phyloP scores from a whole-genome alignment of 257 asterid species.

The Ballota nigra region DNA sequence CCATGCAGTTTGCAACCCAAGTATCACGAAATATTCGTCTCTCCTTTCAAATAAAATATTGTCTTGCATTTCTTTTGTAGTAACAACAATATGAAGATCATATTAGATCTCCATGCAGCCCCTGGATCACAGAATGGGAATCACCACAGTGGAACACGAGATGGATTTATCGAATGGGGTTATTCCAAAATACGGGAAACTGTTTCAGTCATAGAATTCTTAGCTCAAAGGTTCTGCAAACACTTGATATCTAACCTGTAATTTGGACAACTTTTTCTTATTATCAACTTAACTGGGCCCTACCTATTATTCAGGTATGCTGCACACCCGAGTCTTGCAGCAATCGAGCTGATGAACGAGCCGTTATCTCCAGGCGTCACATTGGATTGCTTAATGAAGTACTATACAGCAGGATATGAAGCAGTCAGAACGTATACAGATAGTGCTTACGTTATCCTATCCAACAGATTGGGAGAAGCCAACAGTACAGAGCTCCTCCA shows the following conservation, averaged over 20 bases:
- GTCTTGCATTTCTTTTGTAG: constrained; percentile 18
- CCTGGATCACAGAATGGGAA: constrained; percentile 58
- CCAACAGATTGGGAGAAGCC: constrained; percentile 47
- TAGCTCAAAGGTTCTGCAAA: constrained; percentile 35
- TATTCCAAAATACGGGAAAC: constrained; percentile 38
- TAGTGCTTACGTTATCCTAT: constrained; percentile 39
- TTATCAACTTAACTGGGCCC: background rate
- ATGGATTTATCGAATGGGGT: constrained; percentile 50
- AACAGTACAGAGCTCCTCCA: constrained; percentile 39
- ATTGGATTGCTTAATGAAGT: constrained; percentile 30
- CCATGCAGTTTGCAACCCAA: background rate
- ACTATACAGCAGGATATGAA: constrained; percentile 46
- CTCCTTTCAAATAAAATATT: background rate
- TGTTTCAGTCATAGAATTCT: constrained; percentile 45
- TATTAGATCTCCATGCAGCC: constrained; percentile 48
- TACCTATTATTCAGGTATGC: constrained; percentile 31
- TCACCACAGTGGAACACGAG: constrained; percentile 51
- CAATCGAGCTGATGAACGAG: constrained; percentile 47
- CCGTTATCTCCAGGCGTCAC: constrained; percentile 39
- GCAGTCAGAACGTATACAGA: constrained; percentile 39
- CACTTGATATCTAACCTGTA: background rate
- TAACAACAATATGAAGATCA: constrained; percentile 42
- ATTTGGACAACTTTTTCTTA: background rate
- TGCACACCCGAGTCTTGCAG: constrained; percentile 41
- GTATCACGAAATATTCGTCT: background rate